These are phyloP conservation scores for Saccharomycopsis vini DNA, from an alignment of 805 yeast species.

Conservation along the genomic window DNA sequence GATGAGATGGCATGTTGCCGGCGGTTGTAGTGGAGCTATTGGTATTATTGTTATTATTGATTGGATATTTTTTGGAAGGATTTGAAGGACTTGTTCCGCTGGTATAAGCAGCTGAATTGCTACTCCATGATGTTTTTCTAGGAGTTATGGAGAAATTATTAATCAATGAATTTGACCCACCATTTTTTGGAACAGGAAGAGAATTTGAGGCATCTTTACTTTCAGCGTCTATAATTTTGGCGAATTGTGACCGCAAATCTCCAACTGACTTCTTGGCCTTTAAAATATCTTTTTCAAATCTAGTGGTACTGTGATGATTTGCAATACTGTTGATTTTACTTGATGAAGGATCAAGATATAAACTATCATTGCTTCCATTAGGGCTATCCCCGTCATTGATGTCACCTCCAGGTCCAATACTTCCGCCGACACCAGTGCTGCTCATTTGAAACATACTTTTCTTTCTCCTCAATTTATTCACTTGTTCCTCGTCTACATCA, in stretches of 20 bases:
- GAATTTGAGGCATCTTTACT: constrained; percentile 1
- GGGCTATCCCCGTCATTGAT: not conserved
- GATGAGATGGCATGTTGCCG: not conserved
- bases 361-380: constrained; percentile 3
- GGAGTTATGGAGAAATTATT: too few relatives aligned
- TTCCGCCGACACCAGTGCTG: constrained; percentile 2
- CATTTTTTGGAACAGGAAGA: too few relatives aligned
- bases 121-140: constrained; percentile 3
- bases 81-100: not conserved
- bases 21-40: not conserved
- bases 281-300: constrained; percentile 18
- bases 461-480: constrained; percentile 8
- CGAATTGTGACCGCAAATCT: constrained; percentile 16
- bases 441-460: constrained; percentile 1
- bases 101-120: not conserved
- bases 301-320: constrained; percentile 18
- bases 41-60: not conserved
- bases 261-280: constrained; percentile 17
- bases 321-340: constrained; percentile 7
- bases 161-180: too few relatives aligned
- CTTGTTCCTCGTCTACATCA: constrained; percentile 11
- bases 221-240: constrained; percentile 17
- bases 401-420: not conserved
- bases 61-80: not conserved
- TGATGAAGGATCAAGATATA: constrained; percentile 8